phyloP scores from a whole-genome alignment of 108 stramenopile genomes.

The Cyclotella kingstonii region DNA sequence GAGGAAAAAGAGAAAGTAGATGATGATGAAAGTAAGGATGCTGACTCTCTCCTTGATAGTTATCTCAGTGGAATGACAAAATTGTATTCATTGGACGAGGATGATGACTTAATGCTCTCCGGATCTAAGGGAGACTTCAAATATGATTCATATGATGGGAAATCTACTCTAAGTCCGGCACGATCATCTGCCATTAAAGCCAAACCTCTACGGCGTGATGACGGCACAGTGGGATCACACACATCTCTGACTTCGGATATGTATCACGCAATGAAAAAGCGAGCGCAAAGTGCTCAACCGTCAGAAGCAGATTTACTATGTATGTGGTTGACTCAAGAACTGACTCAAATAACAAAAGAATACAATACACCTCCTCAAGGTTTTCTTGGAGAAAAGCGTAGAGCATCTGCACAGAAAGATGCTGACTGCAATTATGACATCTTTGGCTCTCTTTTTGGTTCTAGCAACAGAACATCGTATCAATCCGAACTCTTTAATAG shows the following conservation, averaged over 20 bases:
- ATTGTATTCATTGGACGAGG: conserved; percentile 6
- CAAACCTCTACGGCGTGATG: conserved; percentile 33
- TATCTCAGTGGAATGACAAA: conserved; percentile 36
- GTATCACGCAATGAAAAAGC: conserved; percentile 39
- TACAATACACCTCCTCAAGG: conserved; percentile 42
- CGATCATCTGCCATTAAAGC: too few species aligned
- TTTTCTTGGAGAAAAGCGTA: conserved; percentile 20
- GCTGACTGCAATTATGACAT: neutral
- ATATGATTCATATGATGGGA: neutral
- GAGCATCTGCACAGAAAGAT: neutral
- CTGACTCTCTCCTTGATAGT: conserved; percentile 21
- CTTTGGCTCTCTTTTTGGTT: conserved; percentile 16
- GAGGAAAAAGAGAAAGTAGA: conserved; percentile 38
- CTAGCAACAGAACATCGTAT: neutral
- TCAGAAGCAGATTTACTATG: conserved; percentile 44
- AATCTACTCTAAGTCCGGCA: neutral
- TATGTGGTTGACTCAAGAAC: conserved; percentile 71
- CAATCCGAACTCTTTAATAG: conserved; percentile 8
- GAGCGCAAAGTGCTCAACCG: neutral
- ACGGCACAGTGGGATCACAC: conserved; percentile 25
- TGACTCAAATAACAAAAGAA: conserved; percentile 71
- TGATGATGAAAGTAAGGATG: conserved; percentile 29
- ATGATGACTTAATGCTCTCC: neutral
- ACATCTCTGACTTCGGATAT: conserved; percentile 37
- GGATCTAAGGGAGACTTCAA: conserved; percentile 6